Conservation (phyloP, 495 filamentous ascomycete species). For the Lasiosphaeria miniovina region DNA sequence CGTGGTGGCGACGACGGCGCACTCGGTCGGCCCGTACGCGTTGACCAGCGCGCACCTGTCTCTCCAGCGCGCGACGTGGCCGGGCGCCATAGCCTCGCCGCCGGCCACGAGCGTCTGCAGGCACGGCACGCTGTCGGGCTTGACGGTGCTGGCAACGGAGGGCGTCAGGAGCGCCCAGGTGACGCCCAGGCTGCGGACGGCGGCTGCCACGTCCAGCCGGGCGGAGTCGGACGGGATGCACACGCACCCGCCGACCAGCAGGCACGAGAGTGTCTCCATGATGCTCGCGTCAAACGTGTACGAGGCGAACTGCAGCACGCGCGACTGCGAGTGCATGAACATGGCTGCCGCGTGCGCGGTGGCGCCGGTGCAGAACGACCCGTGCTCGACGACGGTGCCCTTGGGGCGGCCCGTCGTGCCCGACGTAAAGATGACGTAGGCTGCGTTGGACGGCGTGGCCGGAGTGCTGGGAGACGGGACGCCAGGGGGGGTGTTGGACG, state of each 20-base stretch:
- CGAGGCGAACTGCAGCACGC: constrained; percentile 59
- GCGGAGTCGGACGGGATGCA: constrained; percentile 40
- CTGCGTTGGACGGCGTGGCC: constrained; percentile 31
- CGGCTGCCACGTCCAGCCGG: constrained; percentile 25
- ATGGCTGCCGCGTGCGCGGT: constrained; percentile 40
- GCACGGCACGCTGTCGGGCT: constrained; percentile 15
- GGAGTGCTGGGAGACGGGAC: neutral
- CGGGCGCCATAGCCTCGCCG: constrained; percentile 25
- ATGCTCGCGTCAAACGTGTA: constrained; percentile 61
- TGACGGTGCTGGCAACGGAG: constrained; percentile 41
- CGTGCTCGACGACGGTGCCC: constrained; percentile 45
- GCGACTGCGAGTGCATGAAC: constrained; percentile 37
- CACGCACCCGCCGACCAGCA: constrained; percentile 49
- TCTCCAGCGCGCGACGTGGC: constrained; percentile 29
- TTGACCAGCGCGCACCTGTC: constrained; percentile 30
- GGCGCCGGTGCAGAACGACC: constrained; percentile 34
- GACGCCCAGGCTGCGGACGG: constrained; percentile 23
- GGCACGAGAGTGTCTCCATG: constrained; percentile 52
- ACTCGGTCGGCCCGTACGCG: constrained; percentile 50
- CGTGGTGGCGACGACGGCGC: constrained; percentile 32
- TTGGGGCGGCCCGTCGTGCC: constrained; percentile 45
- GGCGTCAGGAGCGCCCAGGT: constrained; percentile 44
- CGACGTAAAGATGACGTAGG: constrained; percentile 59
- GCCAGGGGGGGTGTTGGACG: constrained; percentile 1
- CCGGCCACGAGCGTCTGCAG: constrained; percentile 26